These are phyloP conservation scores for Syncephalastrum monosporum DNA, from an alignment of 371 early-diverging fungal genomes.

Conservation along the genomic window DNA sequence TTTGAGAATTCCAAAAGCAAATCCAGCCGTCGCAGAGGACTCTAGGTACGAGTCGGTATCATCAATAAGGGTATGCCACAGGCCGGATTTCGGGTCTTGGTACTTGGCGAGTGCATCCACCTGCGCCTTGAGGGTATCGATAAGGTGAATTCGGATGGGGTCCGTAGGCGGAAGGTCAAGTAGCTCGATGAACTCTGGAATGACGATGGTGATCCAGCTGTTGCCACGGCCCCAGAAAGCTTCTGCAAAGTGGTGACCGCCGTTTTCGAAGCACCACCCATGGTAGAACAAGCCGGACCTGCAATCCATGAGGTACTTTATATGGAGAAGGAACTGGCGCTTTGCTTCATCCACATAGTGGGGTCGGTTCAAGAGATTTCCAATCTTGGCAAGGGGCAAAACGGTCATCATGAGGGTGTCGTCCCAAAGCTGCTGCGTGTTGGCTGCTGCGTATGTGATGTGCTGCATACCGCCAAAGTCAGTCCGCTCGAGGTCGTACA, in stretches of 20 bases:
- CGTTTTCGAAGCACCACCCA: slow-evolving; percentile 24
- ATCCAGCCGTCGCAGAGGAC: slow-evolving; percentile 25
- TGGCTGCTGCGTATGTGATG: slow-evolving; percentile 20
- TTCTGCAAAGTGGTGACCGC: slow-evolving; percentile 25
- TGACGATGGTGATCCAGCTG: slow-evolving; percentile 28
- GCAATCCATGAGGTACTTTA: slow-evolving; percentile 22
- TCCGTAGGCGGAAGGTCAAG: slow-evolving; percentile 14
- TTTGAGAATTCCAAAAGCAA: slow-evolving; percentile 27
- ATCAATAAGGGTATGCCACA: slow-evolving; percentile 23
- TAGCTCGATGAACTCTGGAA: slow-evolving; percentile 27
- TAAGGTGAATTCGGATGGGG: slow-evolving; percentile 18
- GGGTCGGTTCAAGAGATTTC: slow-evolving; percentile 18
- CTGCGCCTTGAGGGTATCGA: slow-evolving; percentile 19
- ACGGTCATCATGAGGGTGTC: slow-evolving; percentile 32
- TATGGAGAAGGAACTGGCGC: slow-evolving; percentile 23
- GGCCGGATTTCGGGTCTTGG: slow-evolving; percentile 18
- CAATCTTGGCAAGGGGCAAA: slow-evolving; percentile 25
- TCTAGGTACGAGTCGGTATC: slow-evolving; percentile 22
- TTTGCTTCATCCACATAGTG: slow-evolving; percentile 29
- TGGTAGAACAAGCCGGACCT: slow-evolving; percentile 24
- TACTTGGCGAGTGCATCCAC: slow-evolving; percentile 12
- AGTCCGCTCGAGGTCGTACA: slow-evolving; percentile 21
- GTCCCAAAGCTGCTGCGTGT: slow-evolving; percentile 25
- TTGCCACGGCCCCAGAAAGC: slow-evolving; percentile 28
- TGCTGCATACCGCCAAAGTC: slow-evolving; percentile 29